Evolutionary conservation across 257 asterid species (phyloP).

Genomic region (Jaltomata sinuosa): DNA sequence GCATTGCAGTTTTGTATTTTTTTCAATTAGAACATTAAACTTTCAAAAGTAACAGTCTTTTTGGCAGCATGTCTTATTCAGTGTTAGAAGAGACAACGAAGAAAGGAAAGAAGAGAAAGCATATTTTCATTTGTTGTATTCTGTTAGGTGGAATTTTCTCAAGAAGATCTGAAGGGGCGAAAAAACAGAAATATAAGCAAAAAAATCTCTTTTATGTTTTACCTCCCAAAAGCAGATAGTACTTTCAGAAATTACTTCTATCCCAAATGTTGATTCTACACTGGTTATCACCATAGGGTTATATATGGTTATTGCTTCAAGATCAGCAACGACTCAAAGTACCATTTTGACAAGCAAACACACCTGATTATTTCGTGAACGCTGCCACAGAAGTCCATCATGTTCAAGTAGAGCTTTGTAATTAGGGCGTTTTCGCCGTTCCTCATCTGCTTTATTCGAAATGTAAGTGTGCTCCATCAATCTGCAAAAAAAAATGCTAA

Average conservation of each 20-base stretch:
- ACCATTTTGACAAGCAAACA: constrained; percentile 1
- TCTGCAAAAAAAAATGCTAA: constrained; percentile 25
- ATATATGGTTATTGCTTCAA: neutral
- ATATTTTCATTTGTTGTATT: neutral
- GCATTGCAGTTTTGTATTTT: neutral
- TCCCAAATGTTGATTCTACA: neutral
- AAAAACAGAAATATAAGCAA: neutral
- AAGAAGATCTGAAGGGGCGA: neutral
- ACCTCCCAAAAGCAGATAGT: neutral
- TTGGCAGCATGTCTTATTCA: neutral
- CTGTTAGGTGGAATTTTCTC: neutral
- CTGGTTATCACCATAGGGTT: neutral
- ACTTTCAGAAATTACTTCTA: neutral
- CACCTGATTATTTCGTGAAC: constrained; percentile 54
- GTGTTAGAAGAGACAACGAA: neutral
- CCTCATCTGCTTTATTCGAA: constrained; percentile 60
- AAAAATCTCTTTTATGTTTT: neutral
- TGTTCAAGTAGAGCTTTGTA: constrained; percentile 74
- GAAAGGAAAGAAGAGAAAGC: neutral
- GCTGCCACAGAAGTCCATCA: constrained; percentile 67
- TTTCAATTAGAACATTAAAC: neutral
- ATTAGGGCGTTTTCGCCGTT: constrained; percentile 48
- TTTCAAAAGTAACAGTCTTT: neutral
- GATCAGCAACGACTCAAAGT: neutral
- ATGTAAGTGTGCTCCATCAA: constrained; percentile 52